A percentile compares a stretch with the other conserved stretches of the same genome.
phyloP scores from a whole-genome alignment of 768 basidiomycete genomes.

The Pulveroboletus sp. region DNA sequence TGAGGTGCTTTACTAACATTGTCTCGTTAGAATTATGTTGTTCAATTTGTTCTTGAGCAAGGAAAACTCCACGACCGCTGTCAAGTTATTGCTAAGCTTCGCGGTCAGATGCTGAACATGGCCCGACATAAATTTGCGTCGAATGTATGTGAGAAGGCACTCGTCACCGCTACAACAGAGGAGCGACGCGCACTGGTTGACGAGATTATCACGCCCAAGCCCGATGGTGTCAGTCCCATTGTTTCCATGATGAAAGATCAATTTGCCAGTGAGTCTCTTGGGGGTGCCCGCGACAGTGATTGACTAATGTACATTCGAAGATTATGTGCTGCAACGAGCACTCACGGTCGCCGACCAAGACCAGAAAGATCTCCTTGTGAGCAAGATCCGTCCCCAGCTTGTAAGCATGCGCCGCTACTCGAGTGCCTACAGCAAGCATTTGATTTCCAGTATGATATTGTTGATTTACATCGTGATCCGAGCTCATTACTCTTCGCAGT shows the following conservation, averaged over 20 bases:
- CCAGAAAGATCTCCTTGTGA: conserved; percentile 64
- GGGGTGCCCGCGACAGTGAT: not conserved
- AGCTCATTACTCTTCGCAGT: conserved; percentile 38
- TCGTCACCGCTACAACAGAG: conserved; percentile 58
- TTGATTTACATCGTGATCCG: not conserved
- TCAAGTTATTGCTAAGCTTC: conserved; percentile 61
- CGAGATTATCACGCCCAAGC: conserved; percentile 66
- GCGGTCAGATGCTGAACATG: conserved; percentile 74
- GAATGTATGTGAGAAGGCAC: conserved; percentile 92
- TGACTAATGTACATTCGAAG: conserved; percentile 33
- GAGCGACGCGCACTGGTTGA: conserved; percentile 69
- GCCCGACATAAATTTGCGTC: conserved; percentile 91
- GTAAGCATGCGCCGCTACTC: conserved; percentile 67
- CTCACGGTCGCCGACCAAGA: conserved; percentile 63
- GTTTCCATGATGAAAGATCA: conserved; percentile 83
- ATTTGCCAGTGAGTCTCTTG: conserved; percentile 67
- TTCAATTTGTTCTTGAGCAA: conserved; percentile 87
- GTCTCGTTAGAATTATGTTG: conserved; percentile 78
- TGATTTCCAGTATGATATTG: conserved; percentile 61
- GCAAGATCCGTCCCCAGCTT: conserved; percentile 62
- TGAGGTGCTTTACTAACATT: conserved; percentile 3
- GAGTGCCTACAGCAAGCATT: conserved; percentile 73
- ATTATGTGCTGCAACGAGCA: conserved; percentile 84
- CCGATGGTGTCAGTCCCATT: conserved; percentile 62
- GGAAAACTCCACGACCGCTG: conserved; percentile 67